Conservation (phyloP, 768 basidiomycete species). For the Tylopilus vinaceipallidus region DNA sequence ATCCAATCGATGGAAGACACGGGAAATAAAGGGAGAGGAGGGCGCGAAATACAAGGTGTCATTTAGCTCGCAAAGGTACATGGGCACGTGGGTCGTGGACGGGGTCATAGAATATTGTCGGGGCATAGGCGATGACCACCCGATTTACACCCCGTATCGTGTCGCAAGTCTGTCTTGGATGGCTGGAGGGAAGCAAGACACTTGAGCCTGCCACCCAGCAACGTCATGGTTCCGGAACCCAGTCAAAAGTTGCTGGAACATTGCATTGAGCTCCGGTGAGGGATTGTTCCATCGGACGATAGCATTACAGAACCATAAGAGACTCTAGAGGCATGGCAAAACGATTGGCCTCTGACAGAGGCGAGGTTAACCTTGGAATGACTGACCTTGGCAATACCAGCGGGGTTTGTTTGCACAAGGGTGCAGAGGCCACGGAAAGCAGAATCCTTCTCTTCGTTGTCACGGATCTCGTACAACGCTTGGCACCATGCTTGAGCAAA, state of each 20-base stretch:
- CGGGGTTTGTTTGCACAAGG: slow-evolving; percentile 91
- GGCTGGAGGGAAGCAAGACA: slow-evolving; percentile 78
- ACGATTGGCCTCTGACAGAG: too few species aligned
- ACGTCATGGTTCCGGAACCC: slow-evolving; percentile 91
- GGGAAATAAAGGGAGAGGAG: slow-evolving; percentile 20
- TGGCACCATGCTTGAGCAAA: slow-evolving; percentile 98
- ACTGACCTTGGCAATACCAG: slow-evolving; percentile 86
- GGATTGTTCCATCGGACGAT: slow-evolving; percentile 94
- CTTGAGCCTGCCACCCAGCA: slow-evolving; percentile 81
- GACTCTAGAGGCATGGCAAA: slow-evolving; percentile 50
- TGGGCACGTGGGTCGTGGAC: slow-evolving; percentile 7
- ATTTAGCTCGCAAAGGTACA: slow-evolving; percentile 15
- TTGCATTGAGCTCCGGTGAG: slow-evolving; percentile 84
- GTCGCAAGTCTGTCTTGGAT: slow-evolving; percentile 85
- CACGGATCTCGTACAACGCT: slow-evolving; percentile 95
- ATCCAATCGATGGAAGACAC: slow-evolving; percentile 27
- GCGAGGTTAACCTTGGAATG: too few species aligned
- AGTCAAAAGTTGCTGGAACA: slow-evolving; percentile 88
- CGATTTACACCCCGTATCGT: slow-evolving; percentile 79
- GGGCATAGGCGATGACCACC: background rate
- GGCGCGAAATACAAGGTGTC: slow-evolving; percentile 8
- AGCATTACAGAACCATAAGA: slow-evolving; percentile 98
- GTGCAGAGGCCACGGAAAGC: slow-evolving; percentile 98
- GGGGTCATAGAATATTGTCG: slow-evolving; percentile 15
- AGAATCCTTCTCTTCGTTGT: slow-evolving; percentile 99